Evolutionary conservation across 805 yeast genomes (phyloP).

Genomic region (Suhomyces sp.): DNA sequence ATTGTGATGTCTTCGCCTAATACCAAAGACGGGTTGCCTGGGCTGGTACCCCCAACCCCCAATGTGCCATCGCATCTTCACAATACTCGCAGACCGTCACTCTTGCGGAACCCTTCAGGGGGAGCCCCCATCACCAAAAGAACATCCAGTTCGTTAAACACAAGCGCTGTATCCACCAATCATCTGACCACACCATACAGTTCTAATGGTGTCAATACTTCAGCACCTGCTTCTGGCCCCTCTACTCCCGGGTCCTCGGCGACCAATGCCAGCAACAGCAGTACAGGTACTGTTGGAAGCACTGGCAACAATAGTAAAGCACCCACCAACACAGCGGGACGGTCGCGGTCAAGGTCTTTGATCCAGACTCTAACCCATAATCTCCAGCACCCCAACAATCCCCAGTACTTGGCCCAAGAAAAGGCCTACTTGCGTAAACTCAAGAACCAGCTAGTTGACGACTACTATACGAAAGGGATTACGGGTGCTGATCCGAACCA

Average conservation of each 20-base stretch:
- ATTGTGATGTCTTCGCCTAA: not conserved
- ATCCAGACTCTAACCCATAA: conserved; percentile 17
- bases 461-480: conserved; percentile 68
- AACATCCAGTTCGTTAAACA: not conserved
- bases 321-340: not conserved
- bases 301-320: not conserved
- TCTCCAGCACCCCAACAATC: conserved; percentile 16
- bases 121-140: not conserved
- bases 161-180: not conserved
- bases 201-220: not conserved
- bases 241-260: not conserved
- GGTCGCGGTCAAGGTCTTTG: conserved; percentile 17
- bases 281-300: not conserved
- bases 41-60: not conserved
- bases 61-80: conserved; percentile 3
- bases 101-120: conserved; percentile 5
- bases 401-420: conserved; percentile 60
- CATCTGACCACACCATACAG: not conserved
- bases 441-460: conserved; percentile 60
- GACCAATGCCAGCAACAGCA: not conserved
- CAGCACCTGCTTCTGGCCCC: not conserved
- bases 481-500: conserved; percentile 36
- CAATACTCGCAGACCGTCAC: conserved; percentile 3
- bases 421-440: conserved; percentile 61
- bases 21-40: not conserved